Evolutionary conservation across 23 red algal species (phyloP), one percentile per base, ranked within the genome.

Genomic region (Gracilaria vermiculophylla): DNA sequence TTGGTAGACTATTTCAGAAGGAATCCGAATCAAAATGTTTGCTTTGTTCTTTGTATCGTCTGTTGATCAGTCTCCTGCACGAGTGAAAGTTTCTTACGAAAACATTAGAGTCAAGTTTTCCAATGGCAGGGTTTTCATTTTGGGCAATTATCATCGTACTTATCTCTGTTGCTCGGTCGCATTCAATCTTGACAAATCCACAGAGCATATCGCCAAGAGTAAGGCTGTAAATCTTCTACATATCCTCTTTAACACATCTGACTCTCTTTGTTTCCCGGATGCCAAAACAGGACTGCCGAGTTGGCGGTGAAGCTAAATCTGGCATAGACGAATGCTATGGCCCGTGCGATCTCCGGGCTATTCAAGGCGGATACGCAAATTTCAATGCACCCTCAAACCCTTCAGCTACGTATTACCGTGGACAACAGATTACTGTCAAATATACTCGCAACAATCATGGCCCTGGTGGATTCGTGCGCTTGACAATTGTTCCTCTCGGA

Each of bases 371-470:
- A 41, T 85, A 69, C 44, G 81, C 81, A 14, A 85, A 85, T 66
- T 71, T 70, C 48, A 62, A 69, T 29, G 31, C 57, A 40, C 81
- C 81, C 3, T 47, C 39, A 20, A 65, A 85, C 35, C 81, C 81
- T 45, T 62, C 81, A 15, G 81, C 81, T 15, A 50, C 25, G 40
- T 85, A 85, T 44, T 25, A 44, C 33, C 81, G 81, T 20, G 81
- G 81, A 24, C 62, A 85, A 27, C 40, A 40, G 34, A 66, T 85
- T 14, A 69, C 62, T 40, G 64, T 85, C n/a, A 85, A 85, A 20
- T 85, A 85, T 28, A 62, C 40, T 62, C 81, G 81, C n/a, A 92
- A 92, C 48, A 92, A 92, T 40, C 88, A 92, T 61, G 88, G 78
- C 20, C 76, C 77, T 51, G 76, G 77, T 20, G 88, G 88, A 47